These are phyloP conservation scores for Alloteropsis semialata DNA, from an alignment of 176 grass and related monocot genomes.

Conservation along the genomic window DNA sequence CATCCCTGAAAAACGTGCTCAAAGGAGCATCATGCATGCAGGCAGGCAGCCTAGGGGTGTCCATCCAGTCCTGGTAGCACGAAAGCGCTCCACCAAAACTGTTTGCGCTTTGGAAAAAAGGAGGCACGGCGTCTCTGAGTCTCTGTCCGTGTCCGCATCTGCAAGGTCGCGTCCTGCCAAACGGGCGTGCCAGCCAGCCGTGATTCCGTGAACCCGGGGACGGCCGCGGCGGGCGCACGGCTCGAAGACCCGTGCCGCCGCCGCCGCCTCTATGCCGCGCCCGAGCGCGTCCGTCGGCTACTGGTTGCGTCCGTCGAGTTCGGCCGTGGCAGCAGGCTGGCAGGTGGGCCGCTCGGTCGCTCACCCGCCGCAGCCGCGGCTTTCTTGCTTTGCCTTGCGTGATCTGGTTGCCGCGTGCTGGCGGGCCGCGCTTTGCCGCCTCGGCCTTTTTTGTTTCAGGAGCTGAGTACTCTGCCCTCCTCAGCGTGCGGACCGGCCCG, in stretches of 20 bases:
- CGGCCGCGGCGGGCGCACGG: slow-evolving; percentile 11
- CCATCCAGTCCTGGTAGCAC: too few species aligned
- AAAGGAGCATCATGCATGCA: too few species aligned
- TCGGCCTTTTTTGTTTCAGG: too few species aligned
- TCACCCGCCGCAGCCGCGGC: too few species aligned
- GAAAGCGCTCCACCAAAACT: background rate
- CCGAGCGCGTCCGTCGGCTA: background rate
- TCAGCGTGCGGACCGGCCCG: too few species aligned
- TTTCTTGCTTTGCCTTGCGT: too few species aligned
- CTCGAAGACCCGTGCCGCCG: background rate
- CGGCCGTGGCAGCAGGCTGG: too few species aligned
- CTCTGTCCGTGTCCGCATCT: background rate
- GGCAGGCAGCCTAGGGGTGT: background rate
- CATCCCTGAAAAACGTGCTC: background rate
- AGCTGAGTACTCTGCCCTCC: too few species aligned
- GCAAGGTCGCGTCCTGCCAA: background rate
- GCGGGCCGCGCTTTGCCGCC: too few species aligned
- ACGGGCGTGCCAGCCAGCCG: slow-evolving; percentile 2
- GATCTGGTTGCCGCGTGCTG: too few species aligned
- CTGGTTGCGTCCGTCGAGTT: background rate
- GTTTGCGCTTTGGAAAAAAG: background rate
- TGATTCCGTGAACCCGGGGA: background rate
- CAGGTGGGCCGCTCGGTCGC: too few species aligned
- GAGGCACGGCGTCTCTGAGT: background rate
- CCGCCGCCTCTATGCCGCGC: background rate